Evolutionary conservation across 2,329 filamentous ascomycete species (phyloP), one percentile per base, ranked within the genome.

Genomic region (Dactylella cylindrospora): DNA sequence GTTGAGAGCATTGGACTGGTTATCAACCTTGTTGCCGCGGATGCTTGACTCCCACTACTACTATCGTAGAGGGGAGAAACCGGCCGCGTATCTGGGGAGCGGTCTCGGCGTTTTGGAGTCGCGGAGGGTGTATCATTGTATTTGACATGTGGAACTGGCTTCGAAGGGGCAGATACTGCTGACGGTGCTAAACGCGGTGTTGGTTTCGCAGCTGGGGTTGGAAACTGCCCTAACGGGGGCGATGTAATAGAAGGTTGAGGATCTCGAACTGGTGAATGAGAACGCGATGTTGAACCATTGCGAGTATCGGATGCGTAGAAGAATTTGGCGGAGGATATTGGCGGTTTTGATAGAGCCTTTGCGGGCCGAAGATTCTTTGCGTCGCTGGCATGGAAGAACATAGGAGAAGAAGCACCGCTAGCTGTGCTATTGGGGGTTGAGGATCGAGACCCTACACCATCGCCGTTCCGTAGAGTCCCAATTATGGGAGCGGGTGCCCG

Each of bases 361-460:
- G 70, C 45, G 76, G 66, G 35, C 51, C 65, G 33, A 13, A 36
- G 51, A 39, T 52, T 73, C 67, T 80, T 84, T 31, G 80, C 86
- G 67, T 95, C 88, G 71, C 84, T 88, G 22, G 90, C 93, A 71
- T 94, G 90, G 72, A 98, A 96, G 78, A 97, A 97, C 75, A 89
- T 91, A 47, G 84, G 74, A 15, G 72, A 69, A 3, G 69, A 71
- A 12, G 71, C 66, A 4, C 23, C 50, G 44, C 50, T 47, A 66
- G 41, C 71, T 74, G 51, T 32, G 36, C 43, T 41, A 28, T 25
- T 35, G 2, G 55, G 40, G 5, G 67, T 72, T 45, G 70, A 73
- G 3, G 71, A 73, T 47, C 66, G 71, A 15, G 68, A 71, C 26
- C 67, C 72, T 53, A 72, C 71, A 15, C 55, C 57, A 25, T 67